Evolutionary conservation across 2,329 filamentous ascomycete genomes (phyloP), one percentile per base, ranked within the genome.

Genomic region (Didymella pinodella): DNA sequence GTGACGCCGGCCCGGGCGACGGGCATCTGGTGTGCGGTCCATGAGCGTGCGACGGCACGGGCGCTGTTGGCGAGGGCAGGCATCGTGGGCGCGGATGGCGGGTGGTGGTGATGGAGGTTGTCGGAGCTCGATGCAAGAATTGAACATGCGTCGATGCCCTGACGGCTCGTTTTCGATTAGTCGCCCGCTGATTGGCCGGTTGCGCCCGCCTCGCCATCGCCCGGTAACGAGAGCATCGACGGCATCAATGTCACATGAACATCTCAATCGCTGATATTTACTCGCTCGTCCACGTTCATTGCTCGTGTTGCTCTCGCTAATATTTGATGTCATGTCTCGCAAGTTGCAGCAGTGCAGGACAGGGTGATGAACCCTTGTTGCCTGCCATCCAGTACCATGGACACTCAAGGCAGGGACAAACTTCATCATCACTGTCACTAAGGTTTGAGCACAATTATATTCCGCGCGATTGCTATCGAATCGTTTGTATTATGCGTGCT

Each of bases 1-100:
- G 79, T 77, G 71, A 77, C 72, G 59, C 78, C 74, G 62, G 79
- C 78, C 72, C 80, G 78, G 67, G 80, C 73, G 65, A 79, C 75
- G 68, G 80, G 79, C 69, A 80, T 72, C 71, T 77, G 78, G 72
- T 80, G 74, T 61, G 80, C 79, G 57, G 79, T 77, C 73, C 79
- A 79, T 74, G 77, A 75, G 69, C 81, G 81, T 72, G 78, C 78
- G 69, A 83, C 72, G 67, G 78, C 75, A 70, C 78, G 77, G 66
- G 81, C 75, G 60, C 78, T 78, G 72, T 75, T 76, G 66, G 79
- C 77, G 73, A 82, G 78, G 71, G 81, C 76, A 68, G 81, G 81
- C 81, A 83, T 83, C 70, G 73, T 77, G 75, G 71, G 69, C 69
- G 73, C 65, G 66, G 62, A 65, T 67, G 63, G 66, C 63, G 68